phyloP scores from a whole-genome alignment of 2,329 filamentous ascomycete genomes.

The Westerdykella aurantiaca region DNA sequence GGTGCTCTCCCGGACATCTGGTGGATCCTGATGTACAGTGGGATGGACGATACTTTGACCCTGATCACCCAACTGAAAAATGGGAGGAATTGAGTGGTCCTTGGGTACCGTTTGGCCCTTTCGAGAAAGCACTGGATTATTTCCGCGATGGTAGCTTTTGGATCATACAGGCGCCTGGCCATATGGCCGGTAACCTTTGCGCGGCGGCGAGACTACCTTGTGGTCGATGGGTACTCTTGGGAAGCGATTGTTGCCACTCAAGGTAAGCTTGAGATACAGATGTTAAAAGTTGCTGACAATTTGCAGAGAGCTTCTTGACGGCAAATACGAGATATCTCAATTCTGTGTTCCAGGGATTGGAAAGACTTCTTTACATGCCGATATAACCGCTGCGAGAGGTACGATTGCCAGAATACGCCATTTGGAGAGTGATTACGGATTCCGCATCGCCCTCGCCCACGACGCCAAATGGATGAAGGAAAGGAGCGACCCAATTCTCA shows the following conservation, averaged over 20 bases:
- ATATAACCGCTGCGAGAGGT: constrained; percentile 19
- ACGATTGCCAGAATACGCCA: constrained; percentile 23
- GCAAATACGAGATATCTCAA: constrained; percentile 21
- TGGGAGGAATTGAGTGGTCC: constrained; percentile 23
- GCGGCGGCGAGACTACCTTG: constrained; percentile 20
- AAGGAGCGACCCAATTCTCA: constrained; percentile 20
- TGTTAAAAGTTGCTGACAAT: background rate
- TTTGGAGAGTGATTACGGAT: constrained; percentile 19
- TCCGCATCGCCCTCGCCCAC: constrained; percentile 28
- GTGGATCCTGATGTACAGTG: constrained; percentile 21
- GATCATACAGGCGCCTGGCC: constrained; percentile 36
- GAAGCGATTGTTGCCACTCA: constrained; percentile 33
- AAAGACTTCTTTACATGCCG: constrained; percentile 23
- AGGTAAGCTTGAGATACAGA: constrained; percentile 12
- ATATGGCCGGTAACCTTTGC: constrained; percentile 38
- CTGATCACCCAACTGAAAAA: constrained; percentile 21
- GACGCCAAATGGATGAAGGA: constrained; percentile 27
- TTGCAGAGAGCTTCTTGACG: constrained; percentile 24
- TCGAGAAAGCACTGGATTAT: constrained; percentile 32
- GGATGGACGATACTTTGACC: constrained; percentile 33
- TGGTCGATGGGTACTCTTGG: constrained; percentile 30
- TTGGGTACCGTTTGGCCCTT: constrained; percentile 32
- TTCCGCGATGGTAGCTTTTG: constrained; percentile 39
- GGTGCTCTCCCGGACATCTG: constrained; percentile 28
- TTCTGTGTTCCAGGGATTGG: constrained; percentile 19